A percentile compares a stretch with the other conserved stretches of the same genome.
phyloP scores from a whole-genome alignment of 176 grass and related monocot genomes.

The Triticum aestivum region DNA sequence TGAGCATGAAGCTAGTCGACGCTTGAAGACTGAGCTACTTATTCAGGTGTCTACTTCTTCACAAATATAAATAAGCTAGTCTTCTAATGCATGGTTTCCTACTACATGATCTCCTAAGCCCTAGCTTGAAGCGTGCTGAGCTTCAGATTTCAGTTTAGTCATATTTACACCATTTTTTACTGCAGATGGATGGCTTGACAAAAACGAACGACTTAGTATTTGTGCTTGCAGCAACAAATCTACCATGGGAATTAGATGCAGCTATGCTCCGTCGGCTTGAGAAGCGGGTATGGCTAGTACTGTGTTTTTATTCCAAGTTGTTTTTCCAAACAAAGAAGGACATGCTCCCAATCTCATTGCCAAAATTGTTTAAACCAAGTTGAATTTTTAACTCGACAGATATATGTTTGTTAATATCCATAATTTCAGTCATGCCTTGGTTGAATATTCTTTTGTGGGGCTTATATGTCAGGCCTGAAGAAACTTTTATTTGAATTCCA shows the following conservation, averaged over 20 bases:
- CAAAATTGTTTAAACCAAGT: background rate
- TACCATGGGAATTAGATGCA: conserved; percentile 93
- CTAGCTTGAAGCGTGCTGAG: background rate
- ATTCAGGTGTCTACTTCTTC: conserved; percentile 62
- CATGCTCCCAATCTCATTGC: background rate
- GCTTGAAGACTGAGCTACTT: conserved; percentile 92
- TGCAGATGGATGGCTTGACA: conserved; percentile 98
- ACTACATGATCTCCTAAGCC: background rate
- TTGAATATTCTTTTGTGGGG: background rate
- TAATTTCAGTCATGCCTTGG: background rate
- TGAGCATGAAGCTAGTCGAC: conserved; percentile 93
- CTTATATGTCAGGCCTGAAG: background rate
- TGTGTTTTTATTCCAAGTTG: background rate
- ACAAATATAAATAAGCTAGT: background rate
- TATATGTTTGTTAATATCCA: background rate
- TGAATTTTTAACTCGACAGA: background rate
- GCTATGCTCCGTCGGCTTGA: conserved; percentile 94
- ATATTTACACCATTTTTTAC: conserved; percentile 29
- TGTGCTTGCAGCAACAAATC: conserved; percentile 96
- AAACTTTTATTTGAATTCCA: background rate
- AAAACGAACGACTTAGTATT: conserved; percentile 90
- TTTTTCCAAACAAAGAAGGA: background rate
- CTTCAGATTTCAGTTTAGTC: background rate
- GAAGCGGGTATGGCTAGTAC: conserved; percentile 48
- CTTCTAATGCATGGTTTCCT: conserved; percentile 16